Evolutionary conservation across 139 green algal genomes (phyloP), one percentile per base, ranked within the genome.

Genomic region (Volvox reticuliferus): DNA sequence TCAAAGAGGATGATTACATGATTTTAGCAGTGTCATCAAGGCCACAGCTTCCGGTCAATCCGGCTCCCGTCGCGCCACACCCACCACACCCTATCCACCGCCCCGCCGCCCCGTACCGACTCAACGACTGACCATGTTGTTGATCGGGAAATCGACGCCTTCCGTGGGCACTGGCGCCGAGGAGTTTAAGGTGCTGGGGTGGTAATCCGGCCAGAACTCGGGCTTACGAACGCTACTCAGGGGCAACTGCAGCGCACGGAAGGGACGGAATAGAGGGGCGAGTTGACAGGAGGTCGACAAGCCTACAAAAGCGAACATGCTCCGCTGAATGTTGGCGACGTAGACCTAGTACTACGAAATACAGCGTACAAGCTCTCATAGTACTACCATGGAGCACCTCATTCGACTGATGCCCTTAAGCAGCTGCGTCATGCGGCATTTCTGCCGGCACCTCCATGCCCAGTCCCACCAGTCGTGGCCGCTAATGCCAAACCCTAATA

Each of bases 181-280:
- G 62, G 93, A 73, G 67, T 84, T 71, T 35, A 14, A 22, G 75
- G 75, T 82, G 18, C 88, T 92, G 36, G 92, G 91, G 88, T 97
- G 96, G 94, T 97, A 97, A 75, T 95, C 95, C 19, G 95, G 95
- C 95, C 95, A 97, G 91, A 91, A 96, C 80, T 96, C 92, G n/a
- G 95, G 95, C 83, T 93, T 95, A 81, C 93, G 93, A 82, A 97
- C 89, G 55, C 88, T 92, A 21, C 62, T 37, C 63, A 96, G 87
- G 2, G 95, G 95, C 89, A 97, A 93, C 95, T 97, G 92, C 77
- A 55, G 44, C 44, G 5, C 44, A 55, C 9, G 44, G 44, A 55
- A 9, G 9, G 44, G 44, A 55, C 44, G 44, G 44, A 55, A 55
- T 55, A 14, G 44, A 55, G 44, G 44, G 9, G 44, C 44, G 44